Evolutionary conservation across 192 early-diverging fungal species (phyloP).

Genomic region (Mortierella hygrophila): DNA sequence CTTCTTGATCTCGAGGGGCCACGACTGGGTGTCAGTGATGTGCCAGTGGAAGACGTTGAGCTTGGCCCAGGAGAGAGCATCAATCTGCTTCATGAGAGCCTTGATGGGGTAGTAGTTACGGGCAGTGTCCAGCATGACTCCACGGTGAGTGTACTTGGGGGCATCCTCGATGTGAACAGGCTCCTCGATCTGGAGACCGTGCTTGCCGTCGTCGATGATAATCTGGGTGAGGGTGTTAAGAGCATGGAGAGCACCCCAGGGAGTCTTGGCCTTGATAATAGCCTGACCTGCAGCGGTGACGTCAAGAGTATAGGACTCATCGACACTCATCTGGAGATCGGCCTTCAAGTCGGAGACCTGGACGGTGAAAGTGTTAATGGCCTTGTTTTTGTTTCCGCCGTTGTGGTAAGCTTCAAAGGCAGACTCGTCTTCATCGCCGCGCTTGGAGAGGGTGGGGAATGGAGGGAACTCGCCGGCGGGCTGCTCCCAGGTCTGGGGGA

Average conservation of each 20-base stretch:
- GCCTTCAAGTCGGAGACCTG: slow-evolving; percentile 60
- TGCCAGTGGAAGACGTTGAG: slow-evolving; percentile 87
- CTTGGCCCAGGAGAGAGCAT: slow-evolving; percentile 81
- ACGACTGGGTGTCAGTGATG: slow-evolving; percentile 76
- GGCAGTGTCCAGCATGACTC: slow-evolving; percentile 74
- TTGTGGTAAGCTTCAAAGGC: neutral
- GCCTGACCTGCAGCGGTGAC: slow-evolving; percentile 67
- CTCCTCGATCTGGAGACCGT: slow-evolving; percentile 61
- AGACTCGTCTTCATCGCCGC: slow-evolving; percentile 9
- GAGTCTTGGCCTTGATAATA: slow-evolving; percentile 66
- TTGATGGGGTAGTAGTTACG: slow-evolving; percentile 76
- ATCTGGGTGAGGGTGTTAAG: slow-evolving; percentile 82
- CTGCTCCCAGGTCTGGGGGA: slow-evolving; percentile 59
- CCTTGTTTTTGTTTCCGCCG: neutral
- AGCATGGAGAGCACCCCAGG: slow-evolving; percentile 78
- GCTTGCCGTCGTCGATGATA: slow-evolving; percentile 58
- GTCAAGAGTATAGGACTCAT: slow-evolving; percentile 81
- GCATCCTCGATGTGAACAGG: slow-evolving; percentile 72
- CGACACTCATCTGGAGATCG: slow-evolving; percentile 67
- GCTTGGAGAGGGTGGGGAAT: slow-evolving; percentile 46
- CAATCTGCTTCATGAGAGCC: slow-evolving; percentile 70
- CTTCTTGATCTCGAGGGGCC: slow-evolving; percentile 75
- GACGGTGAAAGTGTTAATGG: slow-evolving; percentile 58
- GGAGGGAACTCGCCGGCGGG: slow-evolving; percentile 41
- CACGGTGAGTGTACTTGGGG: slow-evolving; percentile 79